Conservation (phyloP, 1,284 basidiomycete species). For the Fomitopsis betulina region DNA sequence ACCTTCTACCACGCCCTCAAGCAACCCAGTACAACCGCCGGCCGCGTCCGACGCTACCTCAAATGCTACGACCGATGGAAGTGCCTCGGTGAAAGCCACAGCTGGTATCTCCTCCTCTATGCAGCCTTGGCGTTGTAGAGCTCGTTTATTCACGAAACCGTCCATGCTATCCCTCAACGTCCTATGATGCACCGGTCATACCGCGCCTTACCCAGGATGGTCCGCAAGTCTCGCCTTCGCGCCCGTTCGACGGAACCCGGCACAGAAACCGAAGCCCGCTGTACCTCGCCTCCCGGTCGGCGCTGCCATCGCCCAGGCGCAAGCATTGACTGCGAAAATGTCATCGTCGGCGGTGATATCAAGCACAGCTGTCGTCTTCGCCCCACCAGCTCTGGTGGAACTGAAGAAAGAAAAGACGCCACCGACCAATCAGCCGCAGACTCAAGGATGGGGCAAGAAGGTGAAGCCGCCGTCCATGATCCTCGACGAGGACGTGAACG, state of each 20-base stretch:
- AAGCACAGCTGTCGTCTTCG: conserved; percentile 68
- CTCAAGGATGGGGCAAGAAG: conserved; percentile 75
- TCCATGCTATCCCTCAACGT: conserved; percentile 24
- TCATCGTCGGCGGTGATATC: conserved; percentile 39
- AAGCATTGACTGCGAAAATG: conserved; percentile 18
- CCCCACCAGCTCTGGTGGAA: conserved; percentile 59
- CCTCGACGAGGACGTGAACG: conserved; percentile 82
- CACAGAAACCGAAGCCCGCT: conserved; percentile 49
- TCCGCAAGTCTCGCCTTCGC: conserved; percentile 85
- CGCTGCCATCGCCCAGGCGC: conserved; percentile 41
- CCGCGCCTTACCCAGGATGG: conserved; percentile 51
- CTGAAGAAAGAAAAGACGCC: conserved; percentile 27
- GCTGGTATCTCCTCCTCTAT: conserved; percentile 65
- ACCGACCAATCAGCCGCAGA: conserved; percentile 18
- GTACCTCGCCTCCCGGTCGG: conserved; percentile 57
- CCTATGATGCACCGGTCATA: neutral
- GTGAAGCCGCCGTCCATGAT: conserved; percentile 87
- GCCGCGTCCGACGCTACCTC: conserved; percentile 13
- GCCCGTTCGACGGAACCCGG: conserved; percentile 56
- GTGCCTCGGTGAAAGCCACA: conserved; percentile 60
- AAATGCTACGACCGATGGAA: conserved; percentile 26
- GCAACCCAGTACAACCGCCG: conserved; percentile 8
- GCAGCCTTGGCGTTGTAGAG: conserved; percentile 31
- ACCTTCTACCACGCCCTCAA: conserved; percentile 9
- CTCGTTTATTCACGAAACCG: conserved; percentile 33